A percentile compares a stretch with the other conserved stretches of the same genome.
phyloP scores from a whole-genome alignment of 2,329 filamentous ascomycete genomes.

The Hypoxylon sp. region DNA sequence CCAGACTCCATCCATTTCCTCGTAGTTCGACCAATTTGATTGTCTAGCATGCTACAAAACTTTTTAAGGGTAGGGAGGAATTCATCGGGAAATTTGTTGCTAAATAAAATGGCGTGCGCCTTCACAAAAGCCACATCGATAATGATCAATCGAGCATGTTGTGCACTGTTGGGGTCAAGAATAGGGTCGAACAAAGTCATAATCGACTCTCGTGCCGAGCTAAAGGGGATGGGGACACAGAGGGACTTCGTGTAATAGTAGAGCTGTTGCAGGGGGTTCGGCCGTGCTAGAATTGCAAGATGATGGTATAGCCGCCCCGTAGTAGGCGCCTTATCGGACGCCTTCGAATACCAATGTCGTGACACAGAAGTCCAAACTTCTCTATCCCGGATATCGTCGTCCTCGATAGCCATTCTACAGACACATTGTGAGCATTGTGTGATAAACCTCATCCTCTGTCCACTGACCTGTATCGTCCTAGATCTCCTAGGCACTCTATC shows the following conservation, averaged over 20 bases:
- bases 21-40: slow-evolving; percentile 67
- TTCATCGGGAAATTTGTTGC: slow-evolving; percentile 54
- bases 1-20: slow-evolving; percentile 68
- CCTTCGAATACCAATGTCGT: slow-evolving; percentile 86
- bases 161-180: slow-evolving; percentile 54
- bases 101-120: slow-evolving; percentile 76
- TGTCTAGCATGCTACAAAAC: slow-evolving; percentile 69
- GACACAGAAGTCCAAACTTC: slow-evolving; percentile 88
- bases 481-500: slow-evolving; percentile 92
- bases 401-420: slow-evolving; percentile 87
- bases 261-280: slow-evolving; percentile 78
- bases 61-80: slow-evolving; percentile 62
- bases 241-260: slow-evolving; percentile 81
- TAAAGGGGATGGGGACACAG: slow-evolving; percentile 77
- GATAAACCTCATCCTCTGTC: not conserved
- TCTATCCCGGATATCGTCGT: slow-evolving; percentile 80
- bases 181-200: slow-evolving; percentile 77
- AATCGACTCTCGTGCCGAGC: slow-evolving; percentile 77
- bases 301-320: slow-evolving; percentile 90
- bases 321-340: slow-evolving; percentile 81
- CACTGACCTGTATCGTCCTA: slow-evolving; percentile 76
- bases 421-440: slow-evolving; percentile 23
- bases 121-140: slow-evolving; percentile 75
- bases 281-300: slow-evolving; percentile 82
- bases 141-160: slow-evolving; percentile 57